Conservation (phyloP, 331 rosid species). For the Malus hybrid region DNA sequence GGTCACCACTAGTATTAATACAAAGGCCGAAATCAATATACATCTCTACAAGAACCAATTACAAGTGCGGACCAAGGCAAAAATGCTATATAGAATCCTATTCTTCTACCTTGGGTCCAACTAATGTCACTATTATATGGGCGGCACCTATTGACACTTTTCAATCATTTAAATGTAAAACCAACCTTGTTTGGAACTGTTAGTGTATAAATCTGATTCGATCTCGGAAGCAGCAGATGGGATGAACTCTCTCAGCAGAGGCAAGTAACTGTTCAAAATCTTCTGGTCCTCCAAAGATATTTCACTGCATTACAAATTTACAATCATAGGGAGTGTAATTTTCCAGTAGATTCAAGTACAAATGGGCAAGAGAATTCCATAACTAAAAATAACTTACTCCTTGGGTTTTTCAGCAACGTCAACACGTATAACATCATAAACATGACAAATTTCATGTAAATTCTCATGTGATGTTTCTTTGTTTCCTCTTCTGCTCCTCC, state of each 20-base stretch:
- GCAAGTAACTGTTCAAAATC: constrained; percentile 68
- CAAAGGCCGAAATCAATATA: background rate
- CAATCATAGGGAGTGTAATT: constrained; percentile 9
- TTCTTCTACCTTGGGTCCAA: background rate
- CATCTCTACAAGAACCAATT: background rate
- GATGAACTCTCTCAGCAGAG: constrained; percentile 75
- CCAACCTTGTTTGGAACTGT: constrained; percentile 43
- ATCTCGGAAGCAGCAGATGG: constrained; percentile 79
- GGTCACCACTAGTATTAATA: background rate
- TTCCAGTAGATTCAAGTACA: constrained; percentile 2
- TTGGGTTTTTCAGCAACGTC: constrained; percentile 45
- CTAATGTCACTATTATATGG: background rate
- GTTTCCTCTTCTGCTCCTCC: constrained; percentile 73
- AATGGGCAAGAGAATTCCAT: background rate
- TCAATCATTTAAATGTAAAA: background rate
- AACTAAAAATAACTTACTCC: constrained; percentile 43
- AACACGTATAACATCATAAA: constrained; percentile 74
- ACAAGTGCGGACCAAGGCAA: background rate
- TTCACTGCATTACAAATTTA: constrained; percentile 41
- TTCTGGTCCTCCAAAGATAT: constrained; percentile 68
- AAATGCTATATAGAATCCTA: background rate
- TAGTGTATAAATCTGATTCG: constrained; percentile 56
- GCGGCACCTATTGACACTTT: too few relatives aligned
- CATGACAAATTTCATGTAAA: constrained; percentile 56
- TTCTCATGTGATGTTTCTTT: constrained; percentile 35